Conservation (phyloP, 805 yeast genomes). For the Candida andamanensis region DNA sequence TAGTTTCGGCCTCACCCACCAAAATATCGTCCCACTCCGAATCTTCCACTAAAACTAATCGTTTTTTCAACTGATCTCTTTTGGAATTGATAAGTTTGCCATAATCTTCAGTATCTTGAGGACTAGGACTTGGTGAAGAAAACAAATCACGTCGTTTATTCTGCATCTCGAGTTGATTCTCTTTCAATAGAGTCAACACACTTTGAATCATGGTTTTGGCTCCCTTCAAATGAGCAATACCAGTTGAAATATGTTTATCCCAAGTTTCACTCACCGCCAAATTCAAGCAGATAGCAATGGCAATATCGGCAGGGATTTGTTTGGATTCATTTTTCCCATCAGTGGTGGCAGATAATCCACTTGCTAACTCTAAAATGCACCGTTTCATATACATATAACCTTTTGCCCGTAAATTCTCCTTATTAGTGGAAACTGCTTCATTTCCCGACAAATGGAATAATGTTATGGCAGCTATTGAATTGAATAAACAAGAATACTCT, state of each 20-base stretch:
- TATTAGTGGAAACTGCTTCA: constrained; percentile 36
- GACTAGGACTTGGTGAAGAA: constrained; percentile 5
- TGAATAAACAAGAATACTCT: constrained; percentile 52
- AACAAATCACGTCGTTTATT: constrained; percentile 10
- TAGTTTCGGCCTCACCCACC: constrained; percentile 5
- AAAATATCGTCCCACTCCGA: constrained; percentile 29
- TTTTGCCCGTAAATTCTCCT: constrained; percentile 38
- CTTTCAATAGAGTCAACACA: constrained; percentile 29
- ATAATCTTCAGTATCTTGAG: constrained; percentile 8
- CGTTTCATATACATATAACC: constrained; percentile 57
- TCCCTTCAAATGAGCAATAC: constrained; percentile 64
- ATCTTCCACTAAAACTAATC: constrained; percentile 27
- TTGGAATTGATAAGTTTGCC: constrained; percentile 3
- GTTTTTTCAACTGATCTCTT: constrained; percentile 12
- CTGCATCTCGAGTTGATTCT: constrained; percentile 15
- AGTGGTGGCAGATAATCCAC: constrained; percentile 39
- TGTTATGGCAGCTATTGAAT: constrained; percentile 65
- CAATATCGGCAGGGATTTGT: constrained; percentile 55
- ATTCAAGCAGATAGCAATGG: constrained; percentile 58
- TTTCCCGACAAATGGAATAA: constrained; percentile 48
- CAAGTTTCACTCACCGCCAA: constrained; percentile 64
- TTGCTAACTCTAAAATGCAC: constrained; percentile 55
- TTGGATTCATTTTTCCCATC: constrained; percentile 10
- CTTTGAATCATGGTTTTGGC: constrained; percentile 57
- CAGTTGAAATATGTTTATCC: constrained; percentile 64